Conservation (phyloP, 345 rosid genomes). For the Isatis tinctoria region DNA sequence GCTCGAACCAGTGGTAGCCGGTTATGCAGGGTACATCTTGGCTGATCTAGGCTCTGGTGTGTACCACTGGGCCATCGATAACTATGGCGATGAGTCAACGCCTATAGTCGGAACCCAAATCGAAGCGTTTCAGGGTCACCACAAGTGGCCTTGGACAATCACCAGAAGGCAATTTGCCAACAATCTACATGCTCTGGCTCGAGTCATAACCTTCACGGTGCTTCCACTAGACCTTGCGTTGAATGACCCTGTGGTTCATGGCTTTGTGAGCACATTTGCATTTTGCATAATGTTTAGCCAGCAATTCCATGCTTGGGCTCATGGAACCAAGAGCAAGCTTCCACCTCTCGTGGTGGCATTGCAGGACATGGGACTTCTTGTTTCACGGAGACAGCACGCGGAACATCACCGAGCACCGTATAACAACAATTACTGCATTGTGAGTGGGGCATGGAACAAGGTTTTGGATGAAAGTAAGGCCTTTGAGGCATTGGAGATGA, state of each 20-base stretch:
- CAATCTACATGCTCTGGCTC: slow-evolving; percentile 74
- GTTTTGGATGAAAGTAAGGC: slow-evolving; percentile 55
- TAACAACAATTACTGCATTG: slow-evolving; percentile 84
- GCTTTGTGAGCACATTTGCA: slow-evolving; percentile 52
- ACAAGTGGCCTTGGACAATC: slow-evolving; percentile 88
- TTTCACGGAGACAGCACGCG: slow-evolving; percentile 61
- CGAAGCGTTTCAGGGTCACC: slow-evolving; percentile 92
- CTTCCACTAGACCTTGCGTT: slow-evolving; percentile 56
- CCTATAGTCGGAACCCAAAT: slow-evolving; percentile 72
- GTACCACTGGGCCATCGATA: slow-evolving; percentile 94
- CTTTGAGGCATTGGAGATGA: slow-evolving; percentile 80
- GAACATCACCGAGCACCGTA: slow-evolving; percentile 80
- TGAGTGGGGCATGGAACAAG: slow-evolving; percentile 79
- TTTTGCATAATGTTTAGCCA: slow-evolving; percentile 92
- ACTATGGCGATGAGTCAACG: slow-evolving; percentile 73
- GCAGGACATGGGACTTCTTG: slow-evolving; percentile 70
- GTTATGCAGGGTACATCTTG: slow-evolving; percentile 59
- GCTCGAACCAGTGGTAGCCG: slow-evolving; percentile 63
- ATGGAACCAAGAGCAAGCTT: slow-evolving; percentile 78
- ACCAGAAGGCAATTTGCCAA: slow-evolving; percentile 82
- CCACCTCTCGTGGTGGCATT: slow-evolving; percentile 56
- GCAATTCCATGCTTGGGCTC: slow-evolving; percentile 97
- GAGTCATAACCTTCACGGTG: slow-evolving; percentile 48
- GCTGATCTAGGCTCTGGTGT: slow-evolving; percentile 88
- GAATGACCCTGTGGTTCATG: slow-evolving; percentile 44